Evolutionary conservation across 2,329 filamentous ascomycete genomes (phyloP), one percentile per base, ranked within the genome.

Genomic region (Rhynchosporium graminicola): DNA sequence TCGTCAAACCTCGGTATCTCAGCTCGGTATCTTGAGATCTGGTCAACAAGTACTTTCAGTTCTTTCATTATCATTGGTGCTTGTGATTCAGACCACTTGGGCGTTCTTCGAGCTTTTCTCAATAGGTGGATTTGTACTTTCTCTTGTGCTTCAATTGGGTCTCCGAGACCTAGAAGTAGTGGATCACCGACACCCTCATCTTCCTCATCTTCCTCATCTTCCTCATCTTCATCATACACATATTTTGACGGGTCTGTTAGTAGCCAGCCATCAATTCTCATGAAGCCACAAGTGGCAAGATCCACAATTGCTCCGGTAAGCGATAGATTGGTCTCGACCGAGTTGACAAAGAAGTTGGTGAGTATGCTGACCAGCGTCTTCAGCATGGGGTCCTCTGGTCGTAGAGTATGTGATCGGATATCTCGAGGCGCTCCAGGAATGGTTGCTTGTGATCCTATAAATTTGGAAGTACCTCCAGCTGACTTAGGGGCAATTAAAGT

Each of bases 181-280:
- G 76, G 75, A 7, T 78, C 80, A 3, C 72, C 80, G 9, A 79
- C 65, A 38, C 28, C 54, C 38, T 78, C 76, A 28, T 20, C 20
- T 20, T 20, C 20, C 20, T 78, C 76, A 28, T 20, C 20, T 20
- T 20, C 20, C 20, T 78, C 76, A 28, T 65, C 67, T 28, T 78
- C 66, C 36, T 79, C 66, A 42, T 79, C 76, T 13, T 82, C 80
- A 8, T 80, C 79, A 63, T 84, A 90, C 5, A 79, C 77, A 71
- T 87, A 90, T 63, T 79, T 81, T n/a, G 78, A 80, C 3, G 90
- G 89, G 59, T 88, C 86, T 15, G 91, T 87, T 5, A 94, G 80
- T 36, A 98, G 79, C 94, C 95, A 99, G n/a, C 90, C 90, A 72
- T 97, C 92, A 12, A 97, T 82, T 26, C 87, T 86, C 72, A 97